Conservation (phyloP, 345 rosid genomes). For the Eucalyptus cloeziana region DNA sequence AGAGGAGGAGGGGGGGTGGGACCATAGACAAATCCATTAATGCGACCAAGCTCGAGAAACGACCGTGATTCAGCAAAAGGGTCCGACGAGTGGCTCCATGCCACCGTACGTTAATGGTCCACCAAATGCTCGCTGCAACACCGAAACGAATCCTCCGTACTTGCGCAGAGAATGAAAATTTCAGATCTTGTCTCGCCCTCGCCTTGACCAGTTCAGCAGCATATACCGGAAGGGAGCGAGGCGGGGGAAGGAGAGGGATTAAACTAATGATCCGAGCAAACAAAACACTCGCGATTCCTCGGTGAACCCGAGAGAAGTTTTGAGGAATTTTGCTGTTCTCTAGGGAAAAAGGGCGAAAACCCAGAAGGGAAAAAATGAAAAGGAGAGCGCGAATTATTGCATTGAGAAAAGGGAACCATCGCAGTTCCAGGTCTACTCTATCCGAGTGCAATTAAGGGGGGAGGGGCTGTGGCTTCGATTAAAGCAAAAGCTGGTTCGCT, state of each 20-base stretch:
- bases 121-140: neutral
- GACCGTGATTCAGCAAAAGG: neutral
- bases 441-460: neutral
- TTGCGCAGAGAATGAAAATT: neutral
- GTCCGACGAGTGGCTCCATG: neutral
- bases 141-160: neutral
- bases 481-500: slow-evolving; percentile 41
- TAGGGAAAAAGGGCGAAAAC: neutral
- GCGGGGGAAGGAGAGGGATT: neutral
- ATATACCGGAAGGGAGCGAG: neutral
- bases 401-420: neutral
- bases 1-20: neutral
- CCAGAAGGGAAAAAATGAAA: neutral
- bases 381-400: neutral
- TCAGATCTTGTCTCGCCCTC: neutral
- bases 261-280: neutral
- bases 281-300: neutral
- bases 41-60: neutral
- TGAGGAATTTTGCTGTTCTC: neutral
- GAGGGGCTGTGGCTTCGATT: slow-evolving; percentile 1
- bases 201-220: neutral
- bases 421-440: neutral
- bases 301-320: neutral
- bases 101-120: neutral
- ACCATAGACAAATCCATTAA: neutral